Evolutionary conservation across 331 rosid species (phyloP), one percentile per base, ranked within the genome.

Genomic region (Malus hybrid): DNA sequence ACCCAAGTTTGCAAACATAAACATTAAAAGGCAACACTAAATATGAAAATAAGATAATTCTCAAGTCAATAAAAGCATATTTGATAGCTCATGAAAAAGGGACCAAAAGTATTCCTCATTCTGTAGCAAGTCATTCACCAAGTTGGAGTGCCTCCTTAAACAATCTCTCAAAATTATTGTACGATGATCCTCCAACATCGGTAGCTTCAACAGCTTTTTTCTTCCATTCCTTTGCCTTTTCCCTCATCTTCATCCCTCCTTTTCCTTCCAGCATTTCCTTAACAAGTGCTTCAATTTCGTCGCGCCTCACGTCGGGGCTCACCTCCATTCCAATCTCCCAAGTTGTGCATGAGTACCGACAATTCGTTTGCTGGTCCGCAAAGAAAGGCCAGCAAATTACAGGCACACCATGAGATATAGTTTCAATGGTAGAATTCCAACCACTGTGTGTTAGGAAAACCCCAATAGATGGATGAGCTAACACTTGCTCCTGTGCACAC

Each of bases 321-420:
- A 85, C 12, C 67, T 83, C 88, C 88, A 85, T 18, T 5, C 87
- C 91, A 11, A 80, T 76, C 7, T 77, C 86, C 89, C 91, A 89
- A 19, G 46, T 32, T 2, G 44, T 72, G 74, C 85, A 79, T 13
- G 81, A 70, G 62, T 60, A 86, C 48, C 82, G 63, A 13, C 89
- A 86, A 70, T 87, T 90, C 5, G 90, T 80, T 60, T 83, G 89
- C 20, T 89, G 85, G 4, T 84, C 85, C 7, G 83, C 85, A 19
- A 84, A 84, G 57, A 84, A 84, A 52, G 87, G 87, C 87, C 87
- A 84, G 59, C 87, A 84, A 70, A 89, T 87, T 44, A 80, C 57
- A 60, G 91, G 90, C 46, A 85, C 86, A 48, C 90, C 88, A 4
- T 22, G 44, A 65, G 78, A 77, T 13, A 87, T 28, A 65, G 81